phyloP scores from a whole-genome alignment of 192 early-diverging fungal genomes.

The Gonapodya prolifera region DNA sequence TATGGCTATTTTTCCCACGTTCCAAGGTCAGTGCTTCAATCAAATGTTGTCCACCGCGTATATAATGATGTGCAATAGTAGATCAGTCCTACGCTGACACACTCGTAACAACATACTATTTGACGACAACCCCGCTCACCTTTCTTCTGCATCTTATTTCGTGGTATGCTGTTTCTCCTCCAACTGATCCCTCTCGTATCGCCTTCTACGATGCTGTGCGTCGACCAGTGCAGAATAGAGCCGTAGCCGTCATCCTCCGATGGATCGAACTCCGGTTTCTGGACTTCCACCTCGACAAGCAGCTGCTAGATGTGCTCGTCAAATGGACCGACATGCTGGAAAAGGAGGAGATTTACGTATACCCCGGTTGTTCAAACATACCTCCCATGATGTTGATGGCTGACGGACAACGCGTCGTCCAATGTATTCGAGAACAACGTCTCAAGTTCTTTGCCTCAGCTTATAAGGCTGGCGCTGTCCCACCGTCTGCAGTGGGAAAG shows the following conservation, averaged over 20 bases:
- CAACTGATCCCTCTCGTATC: not conserved
- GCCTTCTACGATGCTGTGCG: not conserved
- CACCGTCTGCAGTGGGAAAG: not conserved
- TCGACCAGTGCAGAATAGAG: not conserved
- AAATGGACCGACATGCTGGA: not conserved
- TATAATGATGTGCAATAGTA: too few species aligned
- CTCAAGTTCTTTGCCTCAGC: not conserved
- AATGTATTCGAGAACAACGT: not conserved
- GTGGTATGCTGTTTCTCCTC: not conserved
- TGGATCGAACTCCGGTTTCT: not conserved
- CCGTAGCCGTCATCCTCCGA: not conserved
- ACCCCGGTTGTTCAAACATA: not conserved
- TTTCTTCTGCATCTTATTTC: not conserved
- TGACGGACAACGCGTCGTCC: not conserved
- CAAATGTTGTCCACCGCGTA: too few species aligned
- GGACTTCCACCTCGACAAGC: not conserved
- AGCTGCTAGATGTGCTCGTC: not conserved
- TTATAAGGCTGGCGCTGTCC: not conserved
- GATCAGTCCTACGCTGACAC: not conserved
- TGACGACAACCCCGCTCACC: not conserved
- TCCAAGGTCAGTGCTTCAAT: not conserved
- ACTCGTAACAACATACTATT: not conserved
- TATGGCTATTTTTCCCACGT: not conserved
- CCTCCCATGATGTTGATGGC: not conserved
- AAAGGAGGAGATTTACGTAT: not conserved